A percentile compares a stretch with the other conserved stretches of the same genome.
Conservation (phyloP, 2,329 filamentous ascomycete genomes). For the Verruconis gallopava region DNA sequence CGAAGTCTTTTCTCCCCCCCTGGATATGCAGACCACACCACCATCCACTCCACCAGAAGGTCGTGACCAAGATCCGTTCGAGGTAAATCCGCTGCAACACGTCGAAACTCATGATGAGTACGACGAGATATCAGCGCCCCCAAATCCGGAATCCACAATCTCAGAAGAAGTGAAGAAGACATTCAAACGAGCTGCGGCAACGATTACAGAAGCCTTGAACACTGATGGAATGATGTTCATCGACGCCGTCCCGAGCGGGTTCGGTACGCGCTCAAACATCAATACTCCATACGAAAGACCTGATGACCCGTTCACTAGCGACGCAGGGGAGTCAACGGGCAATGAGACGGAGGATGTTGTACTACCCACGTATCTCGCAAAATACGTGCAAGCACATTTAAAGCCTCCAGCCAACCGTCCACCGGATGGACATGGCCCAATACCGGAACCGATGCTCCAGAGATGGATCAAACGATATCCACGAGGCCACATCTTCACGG, state of each 20-base stretch:
- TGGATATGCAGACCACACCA: not conserved
- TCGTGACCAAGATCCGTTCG: not conserved
- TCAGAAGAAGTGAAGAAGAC: slow-evolving; percentile 1
- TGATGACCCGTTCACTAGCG: not conserved
- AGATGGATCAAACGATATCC: slow-evolving; percentile 8
- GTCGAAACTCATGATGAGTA: not conserved
- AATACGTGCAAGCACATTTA: not conserved
- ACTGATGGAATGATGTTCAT: slow-evolving; percentile 7
- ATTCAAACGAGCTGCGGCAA: slow-evolving; percentile 2
- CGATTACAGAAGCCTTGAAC: slow-evolving; percentile 3
- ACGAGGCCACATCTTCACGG: slow-evolving; percentile 11
- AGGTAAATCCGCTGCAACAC: not conserved
- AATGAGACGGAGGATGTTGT: not conserved
- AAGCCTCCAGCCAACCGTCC: not conserved
- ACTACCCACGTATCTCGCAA: not conserved
- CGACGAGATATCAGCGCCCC: not conserved
- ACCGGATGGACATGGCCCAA: not conserved
- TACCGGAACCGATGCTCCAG: slow-evolving; percentile 10
- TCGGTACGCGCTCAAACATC: not conserved
- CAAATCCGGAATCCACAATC: slow-evolving; percentile 1
- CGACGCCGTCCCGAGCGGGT: slow-evolving; percentile 7
- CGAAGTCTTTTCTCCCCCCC: not conserved
- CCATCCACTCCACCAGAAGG: slow-evolving; percentile 1
- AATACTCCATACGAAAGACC: not conserved
- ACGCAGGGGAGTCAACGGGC: not conserved